Percentiles rank a stretch among this genome's conserved stretches.
phyloP scores from a whole-genome alignment of 257 asterid genomes.

The Ehretia macrophylla region DNA sequence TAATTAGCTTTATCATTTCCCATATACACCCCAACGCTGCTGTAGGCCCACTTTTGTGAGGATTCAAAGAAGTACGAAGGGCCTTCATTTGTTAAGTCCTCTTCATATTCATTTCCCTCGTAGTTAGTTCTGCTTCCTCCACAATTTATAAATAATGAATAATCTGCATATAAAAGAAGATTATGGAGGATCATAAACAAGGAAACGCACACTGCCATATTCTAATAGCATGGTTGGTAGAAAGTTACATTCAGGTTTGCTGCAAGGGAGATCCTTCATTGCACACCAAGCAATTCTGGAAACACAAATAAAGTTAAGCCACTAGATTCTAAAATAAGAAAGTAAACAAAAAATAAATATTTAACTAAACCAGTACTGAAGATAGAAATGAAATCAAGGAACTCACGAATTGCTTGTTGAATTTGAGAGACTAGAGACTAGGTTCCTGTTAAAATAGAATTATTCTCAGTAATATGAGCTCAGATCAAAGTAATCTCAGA shows the following conservation, averaged over 20 bases:
- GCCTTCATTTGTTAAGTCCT: slow-evolving; percentile 43
- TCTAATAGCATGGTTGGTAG: neutral
- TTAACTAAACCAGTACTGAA: neutral
- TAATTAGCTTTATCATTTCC: slow-evolving; percentile 2
- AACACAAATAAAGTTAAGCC: neutral
- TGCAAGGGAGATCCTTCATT: slow-evolving; percentile 64
- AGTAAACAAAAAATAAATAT: too few species aligned
- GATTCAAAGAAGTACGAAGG: slow-evolving; percentile 43
- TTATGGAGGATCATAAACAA: neutral
- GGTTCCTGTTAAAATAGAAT: slow-evolving; percentile 48
- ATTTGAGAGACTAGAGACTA: slow-evolving; percentile 65
- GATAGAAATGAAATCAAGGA: neutral
- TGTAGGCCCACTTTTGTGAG: slow-evolving; percentile 64
- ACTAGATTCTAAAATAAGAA: neutral
- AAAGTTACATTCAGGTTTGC: slow-evolving; percentile 42
- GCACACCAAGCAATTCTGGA: slow-evolving; percentile 67
- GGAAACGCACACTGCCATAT: neutral
- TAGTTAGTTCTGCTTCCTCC: slow-evolving; percentile 50
- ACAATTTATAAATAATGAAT: slow-evolving; percentile 69
- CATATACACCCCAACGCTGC: slow-evolving; percentile 64
- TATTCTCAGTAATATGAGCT: slow-evolving; percentile 7
- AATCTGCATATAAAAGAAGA: slow-evolving; percentile 33
- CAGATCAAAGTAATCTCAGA: neutral
- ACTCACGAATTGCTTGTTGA: slow-evolving; percentile 59
- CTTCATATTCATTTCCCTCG: slow-evolving; percentile 57